These are phyloP conservation scores for Samsoniella hepiali DNA, from an alignment of 2,329 filamentous ascomycete genomes.

Conservation along the genomic window DNA sequence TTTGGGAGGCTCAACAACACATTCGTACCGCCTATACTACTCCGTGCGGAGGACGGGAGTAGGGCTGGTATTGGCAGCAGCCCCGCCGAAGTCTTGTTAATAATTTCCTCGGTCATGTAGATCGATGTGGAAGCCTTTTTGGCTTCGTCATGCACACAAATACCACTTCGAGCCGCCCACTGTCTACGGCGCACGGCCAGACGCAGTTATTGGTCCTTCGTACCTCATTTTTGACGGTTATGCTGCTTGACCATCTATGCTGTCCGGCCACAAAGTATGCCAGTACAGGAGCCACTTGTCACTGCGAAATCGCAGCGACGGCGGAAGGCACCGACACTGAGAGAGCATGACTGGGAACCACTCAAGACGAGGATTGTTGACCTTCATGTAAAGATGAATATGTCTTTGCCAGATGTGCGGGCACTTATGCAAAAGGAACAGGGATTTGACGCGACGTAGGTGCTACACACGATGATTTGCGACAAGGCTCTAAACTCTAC, in stretches of 20 bases:
- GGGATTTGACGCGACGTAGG: conserved; percentile 5
- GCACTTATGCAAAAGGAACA: not conserved
- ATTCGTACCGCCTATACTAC: no score
- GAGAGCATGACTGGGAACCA: conserved; percentile 8
- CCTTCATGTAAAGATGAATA: not conserved
- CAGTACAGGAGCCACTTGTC: not conserved
- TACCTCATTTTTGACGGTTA: no score
- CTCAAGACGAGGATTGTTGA: conserved; percentile 6
- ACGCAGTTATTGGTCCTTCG: no score
- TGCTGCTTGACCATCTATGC: not conserved
- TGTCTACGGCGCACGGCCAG: no score
- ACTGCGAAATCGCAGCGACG: conserved; percentile 1
- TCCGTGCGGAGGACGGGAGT: no score
- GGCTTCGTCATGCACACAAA: no score
- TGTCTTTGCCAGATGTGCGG: not conserved
- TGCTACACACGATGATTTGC: not conserved
- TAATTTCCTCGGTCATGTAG: not conserved
- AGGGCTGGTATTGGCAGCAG: not conserved
- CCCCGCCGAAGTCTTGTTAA: not conserved
- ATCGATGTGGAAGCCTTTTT: not conserved
- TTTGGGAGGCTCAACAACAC: not conserved
- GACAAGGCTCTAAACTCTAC: not conserved
- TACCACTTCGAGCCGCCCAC: no score
- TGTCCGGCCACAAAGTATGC: not conserved
- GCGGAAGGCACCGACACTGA: conserved; percentile 2